phyloP scores from a whole-genome alignment of 768 basidiomycete genomes.

The Termitomyces heimii region DNA sequence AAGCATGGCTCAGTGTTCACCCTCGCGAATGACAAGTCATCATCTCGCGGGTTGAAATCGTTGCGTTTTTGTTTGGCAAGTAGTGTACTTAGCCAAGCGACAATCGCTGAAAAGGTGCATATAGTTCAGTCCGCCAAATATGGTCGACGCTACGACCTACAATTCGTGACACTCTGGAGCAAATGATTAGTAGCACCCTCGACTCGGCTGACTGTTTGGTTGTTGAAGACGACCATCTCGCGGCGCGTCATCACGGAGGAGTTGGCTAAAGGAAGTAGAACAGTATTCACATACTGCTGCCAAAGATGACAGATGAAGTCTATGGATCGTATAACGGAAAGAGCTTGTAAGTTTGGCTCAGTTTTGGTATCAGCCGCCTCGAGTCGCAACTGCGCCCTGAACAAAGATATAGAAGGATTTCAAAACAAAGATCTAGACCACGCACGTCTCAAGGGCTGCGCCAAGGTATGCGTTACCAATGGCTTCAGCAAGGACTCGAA shows the following conservation, averaged over 20 bases:
- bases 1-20: constrained; percentile 93
- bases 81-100: constrained; percentile 68
- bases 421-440: neutral
- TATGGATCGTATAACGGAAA: constrained; percentile 60
- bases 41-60: constrained; percentile 96
- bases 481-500: constrained; percentile 82
- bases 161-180: constrained; percentile 75
- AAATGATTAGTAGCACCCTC: constrained; percentile 80
- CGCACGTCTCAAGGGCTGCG: constrained; percentile 88
- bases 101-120: constrained; percentile 41
- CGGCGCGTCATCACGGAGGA: constrained; percentile 82
- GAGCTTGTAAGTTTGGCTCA: constrained; percentile 72
- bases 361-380: constrained; percentile 69
- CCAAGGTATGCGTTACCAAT: constrained; percentile 83
- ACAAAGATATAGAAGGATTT: constrained; percentile 5
- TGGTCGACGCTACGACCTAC: constrained; percentile 34
- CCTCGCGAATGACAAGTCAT: constrained; percentile 90
- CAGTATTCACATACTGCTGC: constrained; percentile 94
- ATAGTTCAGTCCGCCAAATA: neutral
- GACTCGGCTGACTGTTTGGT: constrained; percentile 76
- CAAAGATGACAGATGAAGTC: constrained; percentile 93
- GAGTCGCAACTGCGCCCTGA: constrained; percentile 64
- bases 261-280: constrained; percentile 80
- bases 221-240: constrained; percentile 92
- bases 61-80: constrained; percentile 91